phyloP scores from a whole-genome alignment of 1,139 yeast species.

The Scheffersomyces segobiensis region DNA sequence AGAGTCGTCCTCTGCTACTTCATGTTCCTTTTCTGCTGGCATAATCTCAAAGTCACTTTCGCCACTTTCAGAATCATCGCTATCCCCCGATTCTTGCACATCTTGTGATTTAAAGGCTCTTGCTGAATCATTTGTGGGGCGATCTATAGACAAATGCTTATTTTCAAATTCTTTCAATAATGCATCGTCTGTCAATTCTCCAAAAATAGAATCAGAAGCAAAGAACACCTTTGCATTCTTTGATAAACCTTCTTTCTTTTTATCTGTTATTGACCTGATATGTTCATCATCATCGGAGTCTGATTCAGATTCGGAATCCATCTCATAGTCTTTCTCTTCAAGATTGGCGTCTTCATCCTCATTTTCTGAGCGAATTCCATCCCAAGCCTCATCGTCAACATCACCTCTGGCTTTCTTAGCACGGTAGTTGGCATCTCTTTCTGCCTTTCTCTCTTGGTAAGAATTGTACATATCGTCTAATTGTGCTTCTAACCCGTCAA shows the following conservation, averaged over 20 bases:
- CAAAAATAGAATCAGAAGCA: conserved; percentile 72
- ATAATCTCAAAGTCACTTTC: conserved; percentile 22
- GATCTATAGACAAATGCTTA: background rate
- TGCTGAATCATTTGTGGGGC: background rate
- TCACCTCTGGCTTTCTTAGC: conserved; percentile 85
- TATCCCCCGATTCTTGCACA: conserved; percentile 7
- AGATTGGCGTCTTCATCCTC: conserved; percentile 41
- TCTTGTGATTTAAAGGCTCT: background rate
- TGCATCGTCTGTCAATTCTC: conserved; percentile 54
- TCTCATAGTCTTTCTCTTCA: conserved; percentile 44
- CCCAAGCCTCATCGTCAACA: conserved; percentile 82
- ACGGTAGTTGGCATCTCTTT: conserved; percentile 73
- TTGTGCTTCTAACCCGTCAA: conserved; percentile 77
- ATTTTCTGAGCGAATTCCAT: conserved; percentile 63
- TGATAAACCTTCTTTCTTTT: conserved; percentile 57
- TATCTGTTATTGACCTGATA: conserved; percentile 60
- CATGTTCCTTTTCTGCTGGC: conserved; percentile 12
- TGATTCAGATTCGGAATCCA: conserved; percentile 43
- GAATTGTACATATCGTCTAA: conserved; percentile 78
- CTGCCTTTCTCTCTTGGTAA: conserved; percentile 73
- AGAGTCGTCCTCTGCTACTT: conserved; percentile 16
- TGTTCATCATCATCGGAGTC: conserved; percentile 78
- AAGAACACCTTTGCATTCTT: conserved; percentile 75
- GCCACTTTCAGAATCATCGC: conserved; percentile 8
- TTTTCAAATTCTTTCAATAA: conserved; percentile 30